phyloP scores from a whole-genome alignment of 805 yeast species.

The Nakazawaea peltata region DNA sequence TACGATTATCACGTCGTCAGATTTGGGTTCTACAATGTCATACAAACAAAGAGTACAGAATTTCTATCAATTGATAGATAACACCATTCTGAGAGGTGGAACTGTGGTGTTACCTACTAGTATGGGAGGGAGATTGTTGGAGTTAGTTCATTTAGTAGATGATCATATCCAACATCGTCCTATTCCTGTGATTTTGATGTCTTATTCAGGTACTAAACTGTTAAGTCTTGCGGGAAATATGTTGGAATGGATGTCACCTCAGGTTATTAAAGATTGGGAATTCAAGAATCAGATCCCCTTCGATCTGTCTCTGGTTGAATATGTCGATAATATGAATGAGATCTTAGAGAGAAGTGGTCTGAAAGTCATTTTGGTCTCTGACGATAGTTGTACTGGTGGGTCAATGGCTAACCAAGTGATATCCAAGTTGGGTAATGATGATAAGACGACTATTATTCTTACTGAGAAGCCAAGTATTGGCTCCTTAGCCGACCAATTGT shows the following conservation, averaged over 20 bases:
- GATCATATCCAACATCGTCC: constrained; percentile 49
- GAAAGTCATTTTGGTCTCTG: constrained; percentile 74
- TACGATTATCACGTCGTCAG: constrained; percentile 68
- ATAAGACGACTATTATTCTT: constrained; percentile 61
- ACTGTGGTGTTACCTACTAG: constrained; percentile 80
- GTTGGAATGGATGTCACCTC: constrained; percentile 92
- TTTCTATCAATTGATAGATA: constrained; percentile 54
- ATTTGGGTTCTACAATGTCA: constrained; percentile 55
- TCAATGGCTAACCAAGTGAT: constrained; percentile 46
- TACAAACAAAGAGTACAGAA: constrained; percentile 57
- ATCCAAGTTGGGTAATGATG: constrained; percentile 50
- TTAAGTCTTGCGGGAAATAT: constrained; percentile 79
- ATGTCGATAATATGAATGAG: constrained; percentile 34
- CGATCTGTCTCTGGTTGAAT: constrained; percentile 57
- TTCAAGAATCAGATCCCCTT: constrained; percentile 67
- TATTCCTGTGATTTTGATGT: constrained; percentile 68
- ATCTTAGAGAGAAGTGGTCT: constrained; percentile 53
- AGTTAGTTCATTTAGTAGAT: constrained; percentile 67
- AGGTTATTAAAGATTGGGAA: constrained; percentile 84
- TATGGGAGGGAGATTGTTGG: constrained; percentile 73
- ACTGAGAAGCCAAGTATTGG: constrained; percentile 54
- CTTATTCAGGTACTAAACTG: constrained; percentile 72
- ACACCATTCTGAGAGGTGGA: constrained; percentile 67
- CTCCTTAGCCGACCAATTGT: constrained; percentile 43
- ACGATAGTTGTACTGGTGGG: constrained; percentile 57